Evolutionary conservation across 306 rosid species (phyloP).

Genomic region (Clitoria ternatea): DNA sequence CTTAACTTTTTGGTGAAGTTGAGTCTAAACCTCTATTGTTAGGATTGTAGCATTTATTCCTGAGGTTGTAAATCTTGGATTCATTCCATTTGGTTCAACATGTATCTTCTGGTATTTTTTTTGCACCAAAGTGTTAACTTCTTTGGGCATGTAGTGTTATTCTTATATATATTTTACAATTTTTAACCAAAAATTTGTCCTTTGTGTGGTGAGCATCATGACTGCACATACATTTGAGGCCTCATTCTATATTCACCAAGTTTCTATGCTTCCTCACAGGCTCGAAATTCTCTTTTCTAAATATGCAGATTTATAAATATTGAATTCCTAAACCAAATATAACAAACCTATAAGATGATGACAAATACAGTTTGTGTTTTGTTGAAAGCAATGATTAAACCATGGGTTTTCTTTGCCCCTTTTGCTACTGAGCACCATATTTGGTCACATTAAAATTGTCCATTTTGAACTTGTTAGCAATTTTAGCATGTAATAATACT

Average conservation of each 20-base stretch:
- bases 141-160: background rate
- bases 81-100: constrained; percentile 2
- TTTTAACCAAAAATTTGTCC: background rate
- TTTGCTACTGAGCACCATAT: background rate
- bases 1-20: background rate
- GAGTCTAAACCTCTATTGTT: no score
- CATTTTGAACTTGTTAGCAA: background rate
- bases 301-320: no score
- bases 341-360: background rate
- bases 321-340: no score
- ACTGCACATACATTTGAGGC: background rate
- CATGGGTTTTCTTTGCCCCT: background rate
- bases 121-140: background rate
- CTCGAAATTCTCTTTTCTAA: background rate
- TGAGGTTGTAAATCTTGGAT: background rate
- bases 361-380: background rate
- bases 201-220: background rate
- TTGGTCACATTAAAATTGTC: background rate
- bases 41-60: background rate
- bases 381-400: background rate
- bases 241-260: background rate
- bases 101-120: background rate
- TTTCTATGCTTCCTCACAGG: background rate
- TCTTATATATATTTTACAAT: background rate
- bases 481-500: background rate